Percentiles rank a stretch among this genome's conserved stretches.
phyloP scores from a whole-genome alignment of 2,329 filamentous ascomycete species.

The Trichocomaceae sp. region DNA sequence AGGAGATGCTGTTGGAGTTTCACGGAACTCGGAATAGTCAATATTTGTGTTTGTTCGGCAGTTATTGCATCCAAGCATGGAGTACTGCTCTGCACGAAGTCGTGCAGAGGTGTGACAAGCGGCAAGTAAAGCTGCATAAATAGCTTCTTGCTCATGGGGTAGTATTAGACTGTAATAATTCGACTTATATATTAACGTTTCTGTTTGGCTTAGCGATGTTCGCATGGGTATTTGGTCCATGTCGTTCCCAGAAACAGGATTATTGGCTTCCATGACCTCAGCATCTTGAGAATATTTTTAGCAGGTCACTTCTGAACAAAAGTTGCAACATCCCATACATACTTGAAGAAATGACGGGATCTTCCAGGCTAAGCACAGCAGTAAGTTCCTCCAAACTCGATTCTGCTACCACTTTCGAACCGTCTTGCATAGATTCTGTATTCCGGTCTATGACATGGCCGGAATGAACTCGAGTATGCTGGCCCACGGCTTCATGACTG shows the following conservation, averaged over 20 bases:
- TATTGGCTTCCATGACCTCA: not conserved
- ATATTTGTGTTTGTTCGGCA: not conserved
- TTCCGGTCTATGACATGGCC: not conserved
- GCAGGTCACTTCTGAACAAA: not conserved
- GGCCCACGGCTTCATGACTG: not conserved
- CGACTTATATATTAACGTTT: not conserved
- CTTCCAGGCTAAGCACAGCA: not conserved
- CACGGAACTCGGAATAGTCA: not conserved
- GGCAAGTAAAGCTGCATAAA: not conserved
- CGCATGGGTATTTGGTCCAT: not conserved
- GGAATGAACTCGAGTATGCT: not conserved
- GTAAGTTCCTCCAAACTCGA: not conserved
- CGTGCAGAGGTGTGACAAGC: not conserved
- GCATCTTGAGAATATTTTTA: not conserved
- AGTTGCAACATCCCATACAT: not conserved
- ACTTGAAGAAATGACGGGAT: not conserved
- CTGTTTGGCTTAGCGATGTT: not conserved
- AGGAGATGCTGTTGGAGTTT: not conserved
- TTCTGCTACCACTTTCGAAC: not conserved
- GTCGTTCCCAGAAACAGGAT: not conserved
- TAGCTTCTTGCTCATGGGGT: not conserved
- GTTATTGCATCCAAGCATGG: not conserved
- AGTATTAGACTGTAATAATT: not conserved
- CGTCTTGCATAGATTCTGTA: not conserved
- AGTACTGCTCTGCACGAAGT: conserved; percentile 5